Evolutionary conservation across 768 basidiomycete genomes (phyloP), one percentile per base, ranked within the genome.

Genomic region (Tulasnella sp.): DNA sequence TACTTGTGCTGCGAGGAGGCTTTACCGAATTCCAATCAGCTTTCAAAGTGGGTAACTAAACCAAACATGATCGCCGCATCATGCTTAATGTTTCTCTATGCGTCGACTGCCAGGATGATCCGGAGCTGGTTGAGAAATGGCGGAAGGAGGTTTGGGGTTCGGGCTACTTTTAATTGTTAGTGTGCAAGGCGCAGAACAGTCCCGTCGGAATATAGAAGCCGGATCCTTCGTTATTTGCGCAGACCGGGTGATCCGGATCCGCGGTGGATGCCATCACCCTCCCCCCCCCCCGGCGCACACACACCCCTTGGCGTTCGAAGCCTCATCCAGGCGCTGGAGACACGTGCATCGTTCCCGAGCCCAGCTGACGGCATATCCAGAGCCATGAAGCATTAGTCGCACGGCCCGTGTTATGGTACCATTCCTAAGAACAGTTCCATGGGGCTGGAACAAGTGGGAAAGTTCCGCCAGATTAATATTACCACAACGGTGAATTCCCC

Each of bases 41-140:
- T 82, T 94, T 88, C 74, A 80, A 74, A 74, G 82, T 81, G 36
- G 21, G 71, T 38, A 52, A 27, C 27, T 21, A 40, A 46, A 3
- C 2, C 7, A 9, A 34, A 16, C 18, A 18, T 31, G 16, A 31
- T 18, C 16, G 36, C 31, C 4, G 31, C 34, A 14, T 31, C 34
- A 6, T 34, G 27, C 14, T 14, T 3, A 7, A 36, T 6, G 44
- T 39, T 79, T n/a, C 10, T 24, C 18, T 19, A 1, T 18, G 4
- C 34, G 7, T 58, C 42, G 42, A 38, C 71, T 27, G 5, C 73
- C 81, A 92, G 91, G 86, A 92, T 79, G 92, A 95, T 83, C 88
- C 91, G 10, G 84, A 86, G 39, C 88, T 95, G 24, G 90, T 95
- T 12, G 94, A 94, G 85, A 92, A 93, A 79, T 95, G 92, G 92